Evolutionary conservation across 257 asterid species (phyloP).

Genomic region (Rehmannia glutinosa): DNA sequence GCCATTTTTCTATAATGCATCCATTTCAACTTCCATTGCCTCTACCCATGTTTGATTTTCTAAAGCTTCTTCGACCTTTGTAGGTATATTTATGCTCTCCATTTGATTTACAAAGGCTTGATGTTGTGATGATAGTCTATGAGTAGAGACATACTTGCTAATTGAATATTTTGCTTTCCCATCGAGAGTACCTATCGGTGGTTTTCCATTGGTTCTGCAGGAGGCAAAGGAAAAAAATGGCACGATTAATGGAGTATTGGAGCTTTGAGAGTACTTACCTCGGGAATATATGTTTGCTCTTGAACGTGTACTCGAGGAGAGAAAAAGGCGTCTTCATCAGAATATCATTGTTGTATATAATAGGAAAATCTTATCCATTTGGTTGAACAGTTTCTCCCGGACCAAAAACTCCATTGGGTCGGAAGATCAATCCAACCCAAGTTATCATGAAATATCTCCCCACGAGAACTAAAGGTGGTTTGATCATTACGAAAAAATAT

Average conservation of each 20-base stretch:
- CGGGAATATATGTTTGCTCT: neutral
- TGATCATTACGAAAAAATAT: neutral
- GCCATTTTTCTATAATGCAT: neutral
- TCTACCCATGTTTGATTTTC: neutral
- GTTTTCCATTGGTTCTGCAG: no score
- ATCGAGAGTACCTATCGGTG: neutral
- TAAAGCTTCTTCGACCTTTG: neutral
- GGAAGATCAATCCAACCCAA: neutral
- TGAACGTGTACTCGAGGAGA: neutral
- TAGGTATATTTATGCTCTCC: neutral
- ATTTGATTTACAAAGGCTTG: neutral
- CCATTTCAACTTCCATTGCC: neutral
- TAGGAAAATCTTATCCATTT: no score
- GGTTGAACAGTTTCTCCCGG: neutral
- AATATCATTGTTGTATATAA: neutral
- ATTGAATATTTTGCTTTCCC: neutral
- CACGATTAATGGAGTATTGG: neutral
- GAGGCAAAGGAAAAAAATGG: no score
- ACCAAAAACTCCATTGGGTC: neutral
- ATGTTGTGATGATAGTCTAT: neutral
- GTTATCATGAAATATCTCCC: neutral
- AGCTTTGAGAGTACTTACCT: neutral
- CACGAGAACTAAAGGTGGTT: no score
- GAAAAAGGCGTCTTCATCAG: neutral
- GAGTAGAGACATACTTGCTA: neutral